These are phyloP conservation scores for Amanita exitialis DNA, from an alignment of 768 basidiomycete genomes.

Conservation along the genomic window DNA sequence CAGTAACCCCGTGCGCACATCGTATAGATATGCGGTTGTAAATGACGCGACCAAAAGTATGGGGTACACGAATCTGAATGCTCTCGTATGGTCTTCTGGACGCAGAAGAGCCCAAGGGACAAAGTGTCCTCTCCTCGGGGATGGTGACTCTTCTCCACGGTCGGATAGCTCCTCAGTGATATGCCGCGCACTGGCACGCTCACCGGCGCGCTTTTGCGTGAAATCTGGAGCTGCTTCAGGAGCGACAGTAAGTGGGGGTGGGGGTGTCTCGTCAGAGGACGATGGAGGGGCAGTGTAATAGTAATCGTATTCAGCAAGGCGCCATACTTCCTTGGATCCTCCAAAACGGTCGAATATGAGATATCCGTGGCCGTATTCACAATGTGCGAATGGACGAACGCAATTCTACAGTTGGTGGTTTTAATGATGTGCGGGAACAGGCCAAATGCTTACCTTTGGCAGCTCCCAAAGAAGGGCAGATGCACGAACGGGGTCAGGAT, in stretches of 20 bases:
- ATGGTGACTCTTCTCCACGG: not conserved
- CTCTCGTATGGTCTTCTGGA: slow-evolving; percentile 32
- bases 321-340: slow-evolving; percentile 64
- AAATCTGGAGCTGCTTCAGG: not conserved
- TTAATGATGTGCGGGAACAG: not conserved
- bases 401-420: slow-evolving; percentile 24
- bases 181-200: not conserved
- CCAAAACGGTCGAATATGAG: slow-evolving; percentile 56
- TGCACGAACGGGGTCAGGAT: slow-evolving; percentile 6
- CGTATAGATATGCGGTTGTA: slow-evolving; percentile 46
- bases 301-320: slow-evolving; percentile 25
- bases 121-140: slow-evolving; percentile 35
- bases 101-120: slow-evolving; percentile 49
- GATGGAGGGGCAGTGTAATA: not conserved
- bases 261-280: slow-evolving; percentile 3
- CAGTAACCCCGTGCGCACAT: slow-evolving; percentile 41
- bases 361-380: slow-evolving; percentile 66
- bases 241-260: slow-evolving; percentile 6
- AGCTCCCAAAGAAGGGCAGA: slow-evolving; percentile 50
- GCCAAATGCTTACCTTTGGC: slow-evolving; percentile 28
- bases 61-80: slow-evolving; percentile 64
- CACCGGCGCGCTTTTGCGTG: slow-evolving; percentile 8
- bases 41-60: slow-evolving; percentile 41
- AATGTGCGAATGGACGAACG: slow-evolving; percentile 51
- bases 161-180: not conserved